A percentile compares a stretch with the other conserved stretches of the same genome.
phyloP scores from a whole-genome alignment of 2,329 filamentous ascomycete genomes.

The Didymella pinodella region DNA sequence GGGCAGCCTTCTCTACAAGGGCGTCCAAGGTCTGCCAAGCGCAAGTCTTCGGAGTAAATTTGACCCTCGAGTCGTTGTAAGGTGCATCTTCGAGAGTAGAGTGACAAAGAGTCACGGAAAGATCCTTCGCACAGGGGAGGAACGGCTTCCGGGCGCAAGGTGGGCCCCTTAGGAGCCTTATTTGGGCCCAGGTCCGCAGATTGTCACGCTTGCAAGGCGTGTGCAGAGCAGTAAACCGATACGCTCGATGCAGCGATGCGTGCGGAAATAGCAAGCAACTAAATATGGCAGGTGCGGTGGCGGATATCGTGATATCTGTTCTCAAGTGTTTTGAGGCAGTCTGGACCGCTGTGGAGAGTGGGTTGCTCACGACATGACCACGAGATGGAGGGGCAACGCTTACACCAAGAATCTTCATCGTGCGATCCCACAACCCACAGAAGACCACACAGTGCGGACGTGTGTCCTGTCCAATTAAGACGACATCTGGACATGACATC shows the following conservation, averaged over 20 bases:
- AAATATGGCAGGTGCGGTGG: slow-evolving; percentile 17
- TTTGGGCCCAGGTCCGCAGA: slow-evolving; percentile 2
- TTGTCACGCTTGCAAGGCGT: background rate
- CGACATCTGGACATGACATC: too few relatives aligned
- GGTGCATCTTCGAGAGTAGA: slow-evolving; percentile 5
- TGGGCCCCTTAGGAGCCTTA: background rate
- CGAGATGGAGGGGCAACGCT: slow-evolving; percentile 5
- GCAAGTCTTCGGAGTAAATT: background rate
- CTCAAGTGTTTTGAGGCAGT: background rate
- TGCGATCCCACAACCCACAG: slow-evolving; percentile 3
- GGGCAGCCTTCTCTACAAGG: background rate
- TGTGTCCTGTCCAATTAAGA: slow-evolving; percentile 1
- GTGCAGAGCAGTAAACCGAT: slow-evolving; percentile 9
- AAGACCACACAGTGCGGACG: background rate
- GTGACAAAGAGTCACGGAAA: background rate
- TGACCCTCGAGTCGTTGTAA: background rate
- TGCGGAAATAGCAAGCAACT: slow-evolving; percentile 10
- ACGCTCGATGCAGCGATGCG: slow-evolving; percentile 11
- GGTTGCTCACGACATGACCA: background rate
- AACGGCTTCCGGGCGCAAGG: slow-evolving; percentile 6
- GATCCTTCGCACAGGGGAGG: background rate
- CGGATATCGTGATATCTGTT: slow-evolving; percentile 11
- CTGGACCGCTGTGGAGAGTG: background rate
- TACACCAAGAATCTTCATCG: slow-evolving; percentile 4
- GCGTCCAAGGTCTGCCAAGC: slow-evolving; percentile 1